Conservation (phyloP, 148 eudicot genomes). For the Cornus controversa region DNA sequence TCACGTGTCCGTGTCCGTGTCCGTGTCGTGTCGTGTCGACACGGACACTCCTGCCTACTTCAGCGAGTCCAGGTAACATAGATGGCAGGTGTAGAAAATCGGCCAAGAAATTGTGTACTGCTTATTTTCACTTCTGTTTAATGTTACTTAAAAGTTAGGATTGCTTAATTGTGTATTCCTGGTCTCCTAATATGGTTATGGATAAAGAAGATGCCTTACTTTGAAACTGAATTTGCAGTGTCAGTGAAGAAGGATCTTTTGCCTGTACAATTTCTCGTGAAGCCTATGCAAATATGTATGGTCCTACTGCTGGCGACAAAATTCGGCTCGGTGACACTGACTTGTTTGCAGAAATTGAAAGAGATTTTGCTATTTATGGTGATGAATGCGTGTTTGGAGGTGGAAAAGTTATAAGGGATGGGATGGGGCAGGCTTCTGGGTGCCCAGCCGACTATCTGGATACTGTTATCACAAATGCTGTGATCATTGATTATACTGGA, state of each 20-base stretch:
- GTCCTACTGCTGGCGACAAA: slow-evolving; percentile 92
- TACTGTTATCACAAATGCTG: slow-evolving; percentile 90
- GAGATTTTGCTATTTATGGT: slow-evolving; percentile 75
- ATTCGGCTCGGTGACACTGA: slow-evolving; percentile 93
- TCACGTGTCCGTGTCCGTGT: no score
- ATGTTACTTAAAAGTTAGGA: not conserved
- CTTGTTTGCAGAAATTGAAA: slow-evolving; percentile 87
- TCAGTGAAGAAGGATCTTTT: slow-evolving; percentile 59
- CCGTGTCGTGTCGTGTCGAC: no score
- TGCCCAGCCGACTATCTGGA: slow-evolving; percentile 68
- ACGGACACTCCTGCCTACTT: no score
- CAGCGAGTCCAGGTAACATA: no score
- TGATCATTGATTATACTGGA: slow-evolving; percentile 90
- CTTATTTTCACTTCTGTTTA: not conserved
- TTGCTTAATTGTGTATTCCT: not conserved
- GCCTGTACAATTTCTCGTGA: slow-evolving; percentile 60
- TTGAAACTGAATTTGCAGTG: slow-evolving; percentile 40
- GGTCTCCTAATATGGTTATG: not conserved
- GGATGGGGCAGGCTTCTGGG: slow-evolving; percentile 96
- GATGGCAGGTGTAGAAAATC: slow-evolving; percentile 53
- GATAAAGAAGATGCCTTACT: slow-evolving; percentile 10
- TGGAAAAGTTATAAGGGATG: slow-evolving; percentile 92
- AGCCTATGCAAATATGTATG: slow-evolving; percentile 88
- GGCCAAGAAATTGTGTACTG: slow-evolving; percentile 7
- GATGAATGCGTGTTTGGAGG: slow-evolving; percentile 99